Evolutionary conservation across 331 rosid species (phyloP), one percentile per base, ranked within the genome.

Genomic region (Quercus phellos): DNA sequence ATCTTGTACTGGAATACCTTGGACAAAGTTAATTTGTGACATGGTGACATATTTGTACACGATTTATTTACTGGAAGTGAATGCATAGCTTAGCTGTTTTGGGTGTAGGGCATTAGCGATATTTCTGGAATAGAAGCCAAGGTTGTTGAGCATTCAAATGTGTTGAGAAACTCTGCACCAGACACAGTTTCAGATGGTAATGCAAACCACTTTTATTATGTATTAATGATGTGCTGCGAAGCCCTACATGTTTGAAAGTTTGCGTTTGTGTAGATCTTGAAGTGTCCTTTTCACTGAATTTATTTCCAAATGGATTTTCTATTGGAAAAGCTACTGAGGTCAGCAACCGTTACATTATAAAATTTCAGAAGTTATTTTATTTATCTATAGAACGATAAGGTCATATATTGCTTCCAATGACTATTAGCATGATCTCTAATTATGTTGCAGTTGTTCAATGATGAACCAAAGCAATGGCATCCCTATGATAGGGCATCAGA

Each of bases 301-400:
- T 85, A 74, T 85, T 85, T 55, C 70, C 42, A 61, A 77, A 75
- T 38, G 88, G 88, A 13, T 85, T 78, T 72, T 78, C 81, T 51
- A 19, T 85, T 32, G 86, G 85, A 75, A 78, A 81, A 58, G 81
- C 71, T 34, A 10, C 71, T 6, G 76, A 85, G 88, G 88, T 85
- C 19, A 78, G 88, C 50, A 24, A 70, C 74, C 26, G 21, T 14
- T 16, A 67, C 43, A 9, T 24, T 74, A 9, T 7, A 56, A n/a
- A n/a, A 56, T 58, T 6, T 59, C 42, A 34, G 4, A 58, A 69
- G 50, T 74, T 59, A 1, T 35, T 17, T 11, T 59, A 11, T 26
- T 51, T n/a, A 21, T 73, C 55, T 51, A 11, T 59, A 1, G 17
- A 27, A 68, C n/a, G 13, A 18, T 34, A 14, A 16, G 51, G 17